Evolutionary conservation across 1,139 yeast genomes (phyloP).

Genomic region (Hyphopichia pseudoburtonii): DNA sequence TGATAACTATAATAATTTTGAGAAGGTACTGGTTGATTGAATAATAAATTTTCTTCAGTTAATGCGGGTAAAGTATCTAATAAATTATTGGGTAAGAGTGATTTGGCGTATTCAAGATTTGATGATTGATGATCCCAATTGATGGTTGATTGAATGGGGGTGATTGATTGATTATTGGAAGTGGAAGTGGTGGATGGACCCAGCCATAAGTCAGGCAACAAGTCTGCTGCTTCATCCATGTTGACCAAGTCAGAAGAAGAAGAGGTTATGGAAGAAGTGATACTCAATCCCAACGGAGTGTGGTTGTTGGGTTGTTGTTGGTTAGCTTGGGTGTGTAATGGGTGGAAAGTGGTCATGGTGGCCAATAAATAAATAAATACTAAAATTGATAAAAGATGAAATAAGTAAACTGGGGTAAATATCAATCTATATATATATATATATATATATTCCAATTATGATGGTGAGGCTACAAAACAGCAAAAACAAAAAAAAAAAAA

Average conservation of each 20-base stretch:
- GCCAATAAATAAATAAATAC: constrained; percentile 7
- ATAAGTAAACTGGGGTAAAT: background rate
- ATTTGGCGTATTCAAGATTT: constrained; percentile 16
- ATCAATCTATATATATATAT: constrained; percentile 3
- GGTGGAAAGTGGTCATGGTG: constrained; percentile 12
- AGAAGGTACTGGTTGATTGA: constrained; percentile 4
- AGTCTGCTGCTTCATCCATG: constrained; percentile 20
- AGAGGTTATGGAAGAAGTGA: constrained; percentile 22
- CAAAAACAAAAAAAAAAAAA: background rate
- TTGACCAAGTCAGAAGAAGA: constrained; percentile 24
- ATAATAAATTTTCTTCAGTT: constrained; percentile 21
- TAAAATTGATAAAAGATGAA: background rate
- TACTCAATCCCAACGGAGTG: constrained; percentile 17
- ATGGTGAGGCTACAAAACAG: constrained; percentile 1
- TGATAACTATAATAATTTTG: constrained; percentile 1
- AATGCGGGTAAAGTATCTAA: constrained; percentile 15
- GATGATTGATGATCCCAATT: background rate
- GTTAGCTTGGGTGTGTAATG: constrained; percentile 2
- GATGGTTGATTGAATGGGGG: background rate
- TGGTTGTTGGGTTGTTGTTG: constrained; percentile 2
- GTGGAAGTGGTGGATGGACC: constrained; percentile 4
- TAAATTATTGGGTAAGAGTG: constrained; percentile 20
- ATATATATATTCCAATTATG: constrained; percentile 2
- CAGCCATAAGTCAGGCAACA: constrained; percentile 39
- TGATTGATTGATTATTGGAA: background rate